These are phyloP conservation scores for Trapa bicornis DNA, from an alignment of 345 rosid species.

Conservation along the genomic window DNA sequence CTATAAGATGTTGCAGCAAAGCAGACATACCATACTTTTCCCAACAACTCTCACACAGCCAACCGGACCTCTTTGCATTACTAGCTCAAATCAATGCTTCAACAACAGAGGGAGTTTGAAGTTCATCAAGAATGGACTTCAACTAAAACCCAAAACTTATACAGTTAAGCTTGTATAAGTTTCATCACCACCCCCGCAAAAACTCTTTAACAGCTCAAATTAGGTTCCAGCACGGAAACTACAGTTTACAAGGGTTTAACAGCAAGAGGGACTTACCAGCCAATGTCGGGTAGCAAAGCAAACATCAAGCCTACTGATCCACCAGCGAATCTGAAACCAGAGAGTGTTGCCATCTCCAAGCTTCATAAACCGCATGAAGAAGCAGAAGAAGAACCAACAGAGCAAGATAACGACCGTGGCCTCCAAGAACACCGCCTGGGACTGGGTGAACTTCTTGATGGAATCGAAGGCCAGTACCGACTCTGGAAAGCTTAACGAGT, in stretches of 20 bases:
- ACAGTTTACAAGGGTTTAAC: not conserved
- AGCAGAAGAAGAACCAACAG: constrained; percentile 64
- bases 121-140: not conserved
- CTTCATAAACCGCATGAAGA: constrained; percentile 59
- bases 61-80: not conserved
- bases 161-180: not conserved
- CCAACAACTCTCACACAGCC: not conserved
- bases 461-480: constrained; percentile 61
- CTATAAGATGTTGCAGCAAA: not conserved
- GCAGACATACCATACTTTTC: not conserved
- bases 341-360: constrained; percentile 53
- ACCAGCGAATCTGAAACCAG: constrained; percentile 85
- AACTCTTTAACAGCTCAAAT: not conserved
- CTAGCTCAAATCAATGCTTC: not conserved
- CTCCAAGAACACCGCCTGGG: constrained; percentile 90
- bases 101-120: not conserved
- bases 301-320: constrained; percentile 81
- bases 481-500: constrained; percentile 37
- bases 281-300: constrained; percentile 91
- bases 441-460: constrained; percentile 65
- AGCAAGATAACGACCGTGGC: constrained; percentile 62
- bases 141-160: not conserved
- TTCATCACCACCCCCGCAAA: not conserved
- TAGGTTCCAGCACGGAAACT: not conserved
- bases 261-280: constrained; percentile 41